A percentile compares a stretch with the other conserved stretches of the same genome.
Conservation (phyloP, 805 yeast species). For the Sugiyamaella americana region DNA sequence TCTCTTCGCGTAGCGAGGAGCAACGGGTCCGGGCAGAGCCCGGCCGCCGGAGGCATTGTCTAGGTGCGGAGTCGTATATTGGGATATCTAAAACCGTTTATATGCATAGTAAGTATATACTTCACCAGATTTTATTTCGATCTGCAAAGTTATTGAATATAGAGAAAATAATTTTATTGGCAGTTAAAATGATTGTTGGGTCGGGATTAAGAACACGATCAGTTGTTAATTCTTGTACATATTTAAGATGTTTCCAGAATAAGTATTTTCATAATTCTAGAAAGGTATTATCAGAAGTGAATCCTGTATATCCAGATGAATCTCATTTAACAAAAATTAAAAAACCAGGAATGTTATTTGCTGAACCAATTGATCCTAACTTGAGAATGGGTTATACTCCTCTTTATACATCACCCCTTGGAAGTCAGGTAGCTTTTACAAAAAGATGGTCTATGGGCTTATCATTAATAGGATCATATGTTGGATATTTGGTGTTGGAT, state of each 20-base stretch:
- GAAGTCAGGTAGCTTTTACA: slow-evolving; percentile 54
- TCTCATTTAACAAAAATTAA: slow-evolving; percentile 36
- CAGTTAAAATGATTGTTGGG: no score
- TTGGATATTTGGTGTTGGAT: slow-evolving; percentile 52
- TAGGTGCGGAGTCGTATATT: neutral
- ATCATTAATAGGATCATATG: slow-evolving; percentile 53
- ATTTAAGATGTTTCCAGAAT: no score
- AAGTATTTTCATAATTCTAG: slow-evolving; percentile 11
- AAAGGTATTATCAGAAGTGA: slow-evolving; percentile 9
- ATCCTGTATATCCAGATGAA: slow-evolving; percentile 37
- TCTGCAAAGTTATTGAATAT: no score
- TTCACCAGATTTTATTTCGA: no score
- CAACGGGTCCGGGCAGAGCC: no score
- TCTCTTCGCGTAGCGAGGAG: no score
- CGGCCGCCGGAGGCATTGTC: no score
- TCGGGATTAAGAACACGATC: no score
- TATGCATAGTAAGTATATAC: no score
- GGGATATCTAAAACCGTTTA: neutral
- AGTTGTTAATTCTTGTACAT: no score
- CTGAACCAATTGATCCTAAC: slow-evolving; percentile 45
- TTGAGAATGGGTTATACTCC: slow-evolving; percentile 55
- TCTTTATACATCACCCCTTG: slow-evolving; percentile 57
- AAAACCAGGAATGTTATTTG: slow-evolving; percentile 37
- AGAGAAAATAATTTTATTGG: no score
- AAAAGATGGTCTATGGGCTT: slow-evolving; percentile 59